These are phyloP conservation scores for Berkeleyomyces rouxiae DNA, from an alignment of 2,329 filamentous ascomycete genomes.

Conservation along the genomic window DNA sequence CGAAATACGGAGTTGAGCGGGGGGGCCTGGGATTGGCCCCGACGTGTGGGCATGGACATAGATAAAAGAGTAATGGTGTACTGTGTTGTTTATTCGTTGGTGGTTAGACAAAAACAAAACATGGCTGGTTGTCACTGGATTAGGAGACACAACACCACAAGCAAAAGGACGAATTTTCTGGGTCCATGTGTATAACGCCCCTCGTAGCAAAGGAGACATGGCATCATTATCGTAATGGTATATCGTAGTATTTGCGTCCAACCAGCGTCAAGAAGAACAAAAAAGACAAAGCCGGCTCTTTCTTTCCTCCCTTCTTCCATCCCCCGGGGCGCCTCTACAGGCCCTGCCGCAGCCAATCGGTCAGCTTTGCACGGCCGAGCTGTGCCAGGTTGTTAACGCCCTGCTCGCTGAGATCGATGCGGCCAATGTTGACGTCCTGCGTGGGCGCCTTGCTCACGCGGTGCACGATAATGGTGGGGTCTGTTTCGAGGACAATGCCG, in stretches of 20 bases:
- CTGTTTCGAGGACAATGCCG: constrained; percentile 92
- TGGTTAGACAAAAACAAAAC: neutral
- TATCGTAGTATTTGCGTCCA: constrained; percentile 2
- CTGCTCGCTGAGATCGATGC: constrained; percentile 89
- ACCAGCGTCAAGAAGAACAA: constrained; percentile 12
- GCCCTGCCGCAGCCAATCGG: constrained; percentile 78
- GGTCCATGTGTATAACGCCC: neutral
- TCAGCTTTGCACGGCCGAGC: constrained; percentile 79
- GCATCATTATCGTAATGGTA: constrained; percentile 3
- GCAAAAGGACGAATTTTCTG: neutral
- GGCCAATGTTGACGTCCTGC: constrained; percentile 81
- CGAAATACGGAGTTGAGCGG: constrained; percentile 30
- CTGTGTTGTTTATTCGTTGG: neutral
- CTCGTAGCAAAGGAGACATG: neutral
- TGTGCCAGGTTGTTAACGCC: constrained; percentile 88
- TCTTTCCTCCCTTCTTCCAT: neutral
- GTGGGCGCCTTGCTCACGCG: constrained; percentile 82
- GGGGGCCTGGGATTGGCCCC: neutral
- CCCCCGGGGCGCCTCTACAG: constrained; percentile 29
- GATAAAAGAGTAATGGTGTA: neutral
- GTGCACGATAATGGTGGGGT: constrained; percentile 84
- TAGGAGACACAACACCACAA: neutral
- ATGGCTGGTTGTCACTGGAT: neutral
- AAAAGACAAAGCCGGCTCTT: constrained; percentile 11
- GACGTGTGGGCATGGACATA: neutral